A percentile compares a stretch with the other conserved stretches of the same genome.
Conservation (phyloP, 495 filamentous ascomycete species). For the Aspergillus kassunensis region DNA sequence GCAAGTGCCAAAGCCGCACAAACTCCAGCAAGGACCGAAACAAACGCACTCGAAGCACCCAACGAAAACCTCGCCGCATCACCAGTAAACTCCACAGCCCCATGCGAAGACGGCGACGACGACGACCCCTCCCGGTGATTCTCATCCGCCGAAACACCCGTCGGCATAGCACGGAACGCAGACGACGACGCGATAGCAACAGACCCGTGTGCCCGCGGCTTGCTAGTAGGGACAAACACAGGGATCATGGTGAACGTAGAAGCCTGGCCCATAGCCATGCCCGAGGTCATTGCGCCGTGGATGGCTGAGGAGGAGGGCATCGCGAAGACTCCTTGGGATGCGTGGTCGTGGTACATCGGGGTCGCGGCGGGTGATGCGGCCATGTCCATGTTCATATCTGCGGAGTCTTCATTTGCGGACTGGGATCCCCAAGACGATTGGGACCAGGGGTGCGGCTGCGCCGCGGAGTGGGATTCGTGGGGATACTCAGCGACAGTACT, state of each 20-base stretch:
- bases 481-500: conserved; percentile 17
- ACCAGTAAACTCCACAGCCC: neutral
- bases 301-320: neutral
- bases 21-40: neutral
- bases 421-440: no score
- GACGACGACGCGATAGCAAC: neutral
- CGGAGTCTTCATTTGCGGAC: neutral
- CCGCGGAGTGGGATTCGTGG: neutral
- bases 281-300: conserved; percentile 6
- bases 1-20: neutral
- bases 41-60: neutral
- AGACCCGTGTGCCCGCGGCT: conserved; percentile 14
- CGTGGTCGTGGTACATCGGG: neutral
- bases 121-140: no score
- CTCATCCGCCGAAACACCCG: neutral
- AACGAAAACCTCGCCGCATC: neutral
- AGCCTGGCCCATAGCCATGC: neutral
- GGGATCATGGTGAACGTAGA: conserved; percentile 29
- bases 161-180: neutral
- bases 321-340: neutral
- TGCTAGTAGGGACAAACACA: conserved; percentile 28
- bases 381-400: no score
- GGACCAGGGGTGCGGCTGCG: neutral
- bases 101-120: neutral
- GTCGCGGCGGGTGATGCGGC: neutral